Conservation (phyloP, 768 basidiomycete genomes). For the Lentinula guzmanii region DNA sequence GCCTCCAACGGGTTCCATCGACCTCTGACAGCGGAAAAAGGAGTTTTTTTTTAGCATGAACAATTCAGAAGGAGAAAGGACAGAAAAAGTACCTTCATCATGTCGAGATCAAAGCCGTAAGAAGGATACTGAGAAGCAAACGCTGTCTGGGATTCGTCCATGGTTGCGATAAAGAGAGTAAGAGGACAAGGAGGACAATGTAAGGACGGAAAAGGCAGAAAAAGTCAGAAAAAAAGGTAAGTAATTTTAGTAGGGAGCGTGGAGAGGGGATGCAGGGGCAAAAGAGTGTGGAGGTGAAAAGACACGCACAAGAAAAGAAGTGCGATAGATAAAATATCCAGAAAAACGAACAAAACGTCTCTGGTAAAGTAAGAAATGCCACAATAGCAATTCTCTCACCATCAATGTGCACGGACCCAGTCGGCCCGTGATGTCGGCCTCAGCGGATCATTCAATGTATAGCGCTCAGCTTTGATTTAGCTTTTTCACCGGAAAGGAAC, state of each 20-base stretch:
- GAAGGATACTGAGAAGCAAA: constrained; percentile 64
- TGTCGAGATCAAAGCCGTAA: constrained; percentile 81
- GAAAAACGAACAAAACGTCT: constrained; percentile 10
- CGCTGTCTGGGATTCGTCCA: constrained; percentile 73
- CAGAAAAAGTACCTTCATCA: constrained; percentile 68
- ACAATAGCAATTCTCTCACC: not conserved
- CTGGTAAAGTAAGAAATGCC: constrained; percentile 6
- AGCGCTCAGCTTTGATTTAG: no score
- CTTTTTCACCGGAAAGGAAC: not conserved
- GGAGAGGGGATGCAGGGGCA: constrained; percentile 1
- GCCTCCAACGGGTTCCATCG: constrained; percentile 78
- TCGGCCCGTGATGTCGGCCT: not conserved
- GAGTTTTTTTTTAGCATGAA: not conserved
- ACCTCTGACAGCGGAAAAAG: constrained; percentile 45
- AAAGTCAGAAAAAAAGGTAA: constrained; percentile 7
- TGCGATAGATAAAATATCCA: constrained; percentile 10
- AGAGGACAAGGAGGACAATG: constrained; percentile 16
- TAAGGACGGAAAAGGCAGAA: constrained; percentile 24
- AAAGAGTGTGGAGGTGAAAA: constrained; percentile 11
- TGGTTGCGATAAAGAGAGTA: constrained; percentile 25
- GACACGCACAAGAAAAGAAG: constrained; percentile 11
- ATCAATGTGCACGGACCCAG: constrained; percentile 1
- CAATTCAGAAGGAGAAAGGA: not conserved
- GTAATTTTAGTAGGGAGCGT: constrained; percentile 9
- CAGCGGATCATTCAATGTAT: not conserved